Evolutionary conservation across 148 eudicot species (phyloP), one percentile per base, ranked within the genome.

Genomic region (Tetragonia tetragonoides): DNA sequence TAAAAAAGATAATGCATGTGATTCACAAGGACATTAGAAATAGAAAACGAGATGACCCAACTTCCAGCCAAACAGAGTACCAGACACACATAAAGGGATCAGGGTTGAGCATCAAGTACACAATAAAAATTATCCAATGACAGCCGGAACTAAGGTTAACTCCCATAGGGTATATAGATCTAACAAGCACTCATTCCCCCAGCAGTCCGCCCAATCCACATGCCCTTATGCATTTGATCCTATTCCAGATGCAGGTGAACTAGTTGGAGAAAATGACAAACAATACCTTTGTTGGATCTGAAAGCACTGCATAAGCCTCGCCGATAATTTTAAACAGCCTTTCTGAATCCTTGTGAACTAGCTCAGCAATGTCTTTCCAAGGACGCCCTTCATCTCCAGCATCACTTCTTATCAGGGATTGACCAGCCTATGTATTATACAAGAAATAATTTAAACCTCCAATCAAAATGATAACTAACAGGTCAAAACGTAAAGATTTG

Each of bases 231-330:
- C 42, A 34, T 37, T 12, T 34, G 68, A 28, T 28, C 34, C 34
- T 28, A 28, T 28, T 37, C 18, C 41, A 49, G 3, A 51, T 24
- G 38, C 40, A 49, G 6, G n/a, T 46, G 20, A 71, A 70, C 23
- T 10, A 17, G 53, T 16, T 42, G 21, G 15, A 8, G 20, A 16
- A 14, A 46, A 15, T 7, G 12, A 34, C 5, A 72, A 20, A 60
- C 5, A 10, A 5, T 83, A 95, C 99, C 99, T 95, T 93, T 38
- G 81, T 82, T 28, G 91, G 79, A 85, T 95, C 97, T 54, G 97
- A 95, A 75, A 95, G 99, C 78, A 95, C 97, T 17, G 89, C 88
- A 91, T 91, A 93, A 21, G 99, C 97, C 86, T 91, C 97, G 20
- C 97, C 97, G 79, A 95, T 95, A 79, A 85, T 85, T 83, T 95